Conservation (phyloP, 805 yeast genomes). For the Pichia paraexigua region DNA sequence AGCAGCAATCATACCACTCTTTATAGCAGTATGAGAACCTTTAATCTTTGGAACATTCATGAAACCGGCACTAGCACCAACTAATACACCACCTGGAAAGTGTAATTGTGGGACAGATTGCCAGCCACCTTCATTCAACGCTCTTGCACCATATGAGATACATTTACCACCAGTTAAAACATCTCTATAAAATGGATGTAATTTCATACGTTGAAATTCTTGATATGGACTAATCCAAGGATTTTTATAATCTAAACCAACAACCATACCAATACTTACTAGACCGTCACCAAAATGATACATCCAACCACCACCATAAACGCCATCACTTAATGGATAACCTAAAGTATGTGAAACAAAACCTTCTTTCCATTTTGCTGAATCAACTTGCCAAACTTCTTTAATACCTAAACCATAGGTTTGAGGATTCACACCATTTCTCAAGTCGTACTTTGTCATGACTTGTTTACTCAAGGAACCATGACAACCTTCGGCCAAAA, state of each 20-base stretch:
- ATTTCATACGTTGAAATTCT: slow-evolving; percentile 92
- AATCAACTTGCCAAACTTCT: slow-evolving; percentile 93
- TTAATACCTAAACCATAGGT: slow-evolving; percentile 95
- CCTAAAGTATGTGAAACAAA: slow-evolving; percentile 84
- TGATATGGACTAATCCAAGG: slow-evolving; percentile 95
- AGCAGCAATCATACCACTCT: slow-evolving; percentile 92
- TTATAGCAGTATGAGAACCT: slow-evolving; percentile 97
- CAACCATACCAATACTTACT: slow-evolving; percentile 88
- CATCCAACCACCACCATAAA: slow-evolving; percentile 96
- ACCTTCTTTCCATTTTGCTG: slow-evolving; percentile 74
- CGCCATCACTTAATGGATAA: slow-evolving; percentile 63
- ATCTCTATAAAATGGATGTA: slow-evolving; percentile 73
- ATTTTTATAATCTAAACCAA: slow-evolving; percentile 89
- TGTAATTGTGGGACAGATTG: slow-evolving; percentile 86
- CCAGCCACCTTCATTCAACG: slow-evolving; percentile 93
- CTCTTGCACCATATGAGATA: slow-evolving; percentile 90
- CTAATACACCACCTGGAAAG: slow-evolving; percentile 94
- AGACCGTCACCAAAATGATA: slow-evolving; percentile 93
- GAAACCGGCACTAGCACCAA: slow-evolving; percentile 95
- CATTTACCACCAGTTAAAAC: slow-evolving; percentile 86
- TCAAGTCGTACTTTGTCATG: slow-evolving; percentile 58
- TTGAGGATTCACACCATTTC: slow-evolving; percentile 62
- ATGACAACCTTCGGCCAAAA: slow-evolving; percentile 97
- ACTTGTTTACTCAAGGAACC: slow-evolving; percentile 83
- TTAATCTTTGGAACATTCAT: slow-evolving; percentile 96